These are phyloP conservation scores for Hemisphaericaspora nanyangensis DNA, from an alignment of 805 yeast species.

Conservation along the genomic window DNA sequence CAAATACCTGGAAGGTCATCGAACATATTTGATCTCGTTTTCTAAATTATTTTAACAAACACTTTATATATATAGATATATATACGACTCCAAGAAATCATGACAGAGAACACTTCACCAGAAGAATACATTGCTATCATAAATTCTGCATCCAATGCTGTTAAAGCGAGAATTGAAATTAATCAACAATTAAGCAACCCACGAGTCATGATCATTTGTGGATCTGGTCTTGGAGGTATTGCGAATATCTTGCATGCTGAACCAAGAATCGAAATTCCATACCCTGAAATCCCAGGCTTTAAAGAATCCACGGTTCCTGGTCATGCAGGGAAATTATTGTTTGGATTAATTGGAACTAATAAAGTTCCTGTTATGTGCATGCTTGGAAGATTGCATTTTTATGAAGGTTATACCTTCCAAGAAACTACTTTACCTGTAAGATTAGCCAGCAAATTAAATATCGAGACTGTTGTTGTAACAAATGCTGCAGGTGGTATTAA, in stretches of 20 bases:
- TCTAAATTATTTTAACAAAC: too few relatives aligned
- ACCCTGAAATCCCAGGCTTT: conserved; percentile 75
- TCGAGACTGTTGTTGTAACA: conserved; percentile 69
- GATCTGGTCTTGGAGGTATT: conserved; percentile 91
- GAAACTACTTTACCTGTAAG: conserved; percentile 86
- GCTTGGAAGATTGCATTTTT: conserved; percentile 90
- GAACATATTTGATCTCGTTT: too few relatives aligned
- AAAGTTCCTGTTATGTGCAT: conserved; percentile 81
- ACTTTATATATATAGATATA: too few relatives aligned
- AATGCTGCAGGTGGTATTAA: conserved; percentile 95
- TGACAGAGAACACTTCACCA: conserved; percentile 12
- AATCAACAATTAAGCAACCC: conserved; percentile 35
- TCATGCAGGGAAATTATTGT: conserved; percentile 77
- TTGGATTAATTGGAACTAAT: conserved; percentile 69
- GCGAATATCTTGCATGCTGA: conserved; percentile 47
- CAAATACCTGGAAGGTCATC: too few relatives aligned
- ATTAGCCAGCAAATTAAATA: conserved; percentile 62
- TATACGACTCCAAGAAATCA: too few relatives aligned
- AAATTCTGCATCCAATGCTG: conserved; percentile 7
- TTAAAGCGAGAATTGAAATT: conserved; percentile 1
- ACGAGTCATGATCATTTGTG: conserved; percentile 78
- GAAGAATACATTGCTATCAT: conserved; percentile 13
- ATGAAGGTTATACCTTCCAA: conserved; percentile 84
- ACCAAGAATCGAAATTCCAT: conserved; percentile 51
- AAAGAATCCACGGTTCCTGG: conserved; percentile 82